phyloP scores from a whole-genome alignment of 495 filamentous ascomycete genomes.

The Trichodelitschia bisporula region DNA sequence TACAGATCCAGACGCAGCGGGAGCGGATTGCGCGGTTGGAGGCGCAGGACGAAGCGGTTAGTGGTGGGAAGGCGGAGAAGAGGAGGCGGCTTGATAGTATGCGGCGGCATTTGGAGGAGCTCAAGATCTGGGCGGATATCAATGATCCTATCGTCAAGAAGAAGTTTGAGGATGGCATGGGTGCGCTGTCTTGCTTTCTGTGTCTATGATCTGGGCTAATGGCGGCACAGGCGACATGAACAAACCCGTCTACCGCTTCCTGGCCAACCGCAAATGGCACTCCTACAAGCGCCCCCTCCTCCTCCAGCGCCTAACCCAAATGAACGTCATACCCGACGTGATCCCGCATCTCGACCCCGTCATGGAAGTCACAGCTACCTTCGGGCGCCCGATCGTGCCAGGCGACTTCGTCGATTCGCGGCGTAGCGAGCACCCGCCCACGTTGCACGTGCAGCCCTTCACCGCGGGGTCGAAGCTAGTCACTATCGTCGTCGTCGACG shows the following conservation, averaged over 20 bases:
- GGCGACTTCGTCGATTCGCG: slow-evolving; percentile 53
- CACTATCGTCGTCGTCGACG: slow-evolving; percentile 63
- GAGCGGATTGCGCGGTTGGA: slow-evolving; percentile 31
- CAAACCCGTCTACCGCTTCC: slow-evolving; percentile 85
- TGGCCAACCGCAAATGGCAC: slow-evolving; percentile 73
- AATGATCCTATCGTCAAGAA: slow-evolving; percentile 92
- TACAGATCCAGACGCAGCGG: slow-evolving; percentile 26
- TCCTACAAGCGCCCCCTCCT: slow-evolving; percentile 49
- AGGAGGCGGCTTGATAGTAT: slow-evolving; percentile 44
- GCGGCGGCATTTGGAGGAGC: slow-evolving; percentile 43
- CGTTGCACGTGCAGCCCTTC: slow-evolving; percentile 64
- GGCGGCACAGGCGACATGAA: slow-evolving; percentile 54
- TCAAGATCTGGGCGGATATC: slow-evolving; percentile 81
- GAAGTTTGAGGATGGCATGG: slow-evolving; percentile 75
- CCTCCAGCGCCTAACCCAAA: slow-evolving; percentile 67
- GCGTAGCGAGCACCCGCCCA: slow-evolving; percentile 41
- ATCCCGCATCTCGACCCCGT: slow-evolving; percentile 58
- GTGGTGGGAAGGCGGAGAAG: slow-evolving; percentile 29
- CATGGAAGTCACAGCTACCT: slow-evolving; percentile 56
- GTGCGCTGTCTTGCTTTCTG: slow-evolving; percentile 22
- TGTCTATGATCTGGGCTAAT: slow-evolving; percentile 1
- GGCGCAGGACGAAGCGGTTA: slow-evolving; percentile 28
- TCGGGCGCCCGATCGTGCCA: slow-evolving; percentile 39
- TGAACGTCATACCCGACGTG: slow-evolving; percentile 83
- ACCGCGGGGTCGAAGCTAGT: slow-evolving; percentile 57